Conservation (phyloP, 2,329 filamentous ascomycete species). For the Exophiala calicioides region DNA sequence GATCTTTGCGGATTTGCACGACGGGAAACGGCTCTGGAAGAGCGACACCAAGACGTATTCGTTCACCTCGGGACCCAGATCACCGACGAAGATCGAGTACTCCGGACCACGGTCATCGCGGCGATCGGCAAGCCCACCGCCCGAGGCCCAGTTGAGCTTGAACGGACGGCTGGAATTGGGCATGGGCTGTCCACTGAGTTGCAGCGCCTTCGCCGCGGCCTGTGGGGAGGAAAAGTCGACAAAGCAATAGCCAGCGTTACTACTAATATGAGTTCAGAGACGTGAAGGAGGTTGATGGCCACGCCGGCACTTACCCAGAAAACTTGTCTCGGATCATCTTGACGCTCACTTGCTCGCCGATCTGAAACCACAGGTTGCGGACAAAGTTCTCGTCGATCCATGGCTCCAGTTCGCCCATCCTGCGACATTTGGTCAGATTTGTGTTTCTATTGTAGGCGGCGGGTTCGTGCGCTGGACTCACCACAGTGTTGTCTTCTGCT, state of each 20-base stretch:
- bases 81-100: slow-evolving; percentile 96
- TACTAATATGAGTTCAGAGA: slow-evolving; percentile 50
- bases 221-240: slow-evolving; percentile 85
- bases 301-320: slow-evolving; percentile 69
- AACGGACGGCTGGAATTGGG: slow-evolving; percentile 93
- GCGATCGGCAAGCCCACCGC: slow-evolving; percentile 90
- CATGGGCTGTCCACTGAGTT: slow-evolving; percentile 81
- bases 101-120: slow-evolving; percentile 95
- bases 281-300: slow-evolving; percentile 24
- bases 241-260: slow-evolving; percentile 98
- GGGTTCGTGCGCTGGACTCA: slow-evolving; percentile 40
- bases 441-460: slow-evolving; percentile 15
- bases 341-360: slow-evolving; percentile 93
- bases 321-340: slow-evolving; percentile 99
- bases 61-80: slow-evolving; percentile 96
- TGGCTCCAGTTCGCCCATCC: slow-evolving; percentile 98
- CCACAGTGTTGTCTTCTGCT: slow-evolving; percentile 60
- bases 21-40: slow-evolving; percentile 93
- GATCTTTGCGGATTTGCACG: slow-evolving; percentile 99
- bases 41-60: slow-evolving; percentile 96
- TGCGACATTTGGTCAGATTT: slow-evolving; percentile 40
- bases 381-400: slow-evolving; percentile 99
- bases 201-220: slow-evolving; percentile 87
- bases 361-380: slow-evolving; percentile 88
- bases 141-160: slow-evolving; percentile 99